Percentiles rank a stretch among this genome's conserved stretches.
Evolutionary conservation across 83 land plant species (phyloP).

Genomic region (Isoetes engelmannii): DNA sequence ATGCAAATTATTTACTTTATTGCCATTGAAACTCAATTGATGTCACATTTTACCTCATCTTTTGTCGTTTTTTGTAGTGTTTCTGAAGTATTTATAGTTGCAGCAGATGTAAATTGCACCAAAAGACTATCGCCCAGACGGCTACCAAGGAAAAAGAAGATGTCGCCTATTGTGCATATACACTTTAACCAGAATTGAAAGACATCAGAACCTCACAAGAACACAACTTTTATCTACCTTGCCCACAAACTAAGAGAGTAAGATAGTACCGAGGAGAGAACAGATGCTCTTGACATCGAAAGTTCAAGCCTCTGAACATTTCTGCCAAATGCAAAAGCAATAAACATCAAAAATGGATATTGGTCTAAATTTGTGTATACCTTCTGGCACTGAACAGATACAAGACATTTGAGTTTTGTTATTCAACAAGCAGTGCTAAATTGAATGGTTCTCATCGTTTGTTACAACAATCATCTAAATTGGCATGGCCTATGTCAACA

Average conservation of each 20-base stretch:
- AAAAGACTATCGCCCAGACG: conserved; percentile 93
- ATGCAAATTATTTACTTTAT: too few species aligned
- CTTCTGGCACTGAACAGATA: background rate
- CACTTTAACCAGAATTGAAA: conserved; percentile 30
- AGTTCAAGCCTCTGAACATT: conserved; percentile 90
- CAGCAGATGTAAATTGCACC: conserved; percentile 71
- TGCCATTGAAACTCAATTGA: too few species aligned
- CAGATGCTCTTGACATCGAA: conserved; percentile 80
- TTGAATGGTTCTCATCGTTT: too few species aligned
- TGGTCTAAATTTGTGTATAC: background rate
- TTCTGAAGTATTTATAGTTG: conserved; percentile 17
- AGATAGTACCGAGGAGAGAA: conserved; percentile 62
- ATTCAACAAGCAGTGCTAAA: background rate
- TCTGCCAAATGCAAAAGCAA: conserved; percentile 33
- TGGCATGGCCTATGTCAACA: too few species aligned
- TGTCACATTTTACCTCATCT: conserved; percentile 50
- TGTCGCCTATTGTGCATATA: conserved; percentile 70
- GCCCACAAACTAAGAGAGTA: too few species aligned
- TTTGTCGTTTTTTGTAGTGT: conserved; percentile 30
- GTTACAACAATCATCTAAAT: too few species aligned
- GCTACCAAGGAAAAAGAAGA: conserved; percentile 89
- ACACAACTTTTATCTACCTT: too few species aligned
- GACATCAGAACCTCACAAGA: too few species aligned
- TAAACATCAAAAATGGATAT: too few species aligned
- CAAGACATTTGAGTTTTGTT: background rate